phyloP scores from a whole-genome alignment of 192 early-diverging fungal species.

The Linnemannia schmuckeri region DNA sequence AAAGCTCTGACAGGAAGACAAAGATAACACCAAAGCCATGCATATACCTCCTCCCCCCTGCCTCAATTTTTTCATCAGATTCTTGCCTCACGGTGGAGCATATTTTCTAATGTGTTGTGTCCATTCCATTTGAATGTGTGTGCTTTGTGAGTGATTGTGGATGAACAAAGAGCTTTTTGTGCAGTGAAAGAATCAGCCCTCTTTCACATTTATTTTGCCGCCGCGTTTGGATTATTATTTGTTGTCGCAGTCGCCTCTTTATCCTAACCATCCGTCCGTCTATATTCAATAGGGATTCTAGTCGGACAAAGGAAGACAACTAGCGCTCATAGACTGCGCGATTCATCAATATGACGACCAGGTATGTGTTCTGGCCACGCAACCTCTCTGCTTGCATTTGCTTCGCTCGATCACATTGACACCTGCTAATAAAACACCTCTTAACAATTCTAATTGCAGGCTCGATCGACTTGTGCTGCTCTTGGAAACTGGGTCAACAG shows the following conservation, averaged over 20 bases:
- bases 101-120: neutral
- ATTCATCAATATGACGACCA: slow-evolving; percentile 1
- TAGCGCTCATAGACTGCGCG: slow-evolving; percentile 3
- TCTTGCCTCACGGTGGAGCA: neutral
- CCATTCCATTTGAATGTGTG: neutral
- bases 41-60: neutral
- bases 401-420: neutral
- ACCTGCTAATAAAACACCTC: neutral
- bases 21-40: too few relatives aligned
- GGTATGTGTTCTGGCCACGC: neutral
- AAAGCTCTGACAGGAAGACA: too few relatives aligned
- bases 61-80: neutral
- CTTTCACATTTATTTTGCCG: neutral
- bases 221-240: neutral
- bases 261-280: neutral
- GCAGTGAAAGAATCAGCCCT: neutral
- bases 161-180: neutral
- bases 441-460: slow-evolving; percentile 55
- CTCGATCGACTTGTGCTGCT: slow-evolving; percentile 94
- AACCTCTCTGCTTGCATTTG: neutral
- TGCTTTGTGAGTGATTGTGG: neutral
- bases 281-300: neutral
- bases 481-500: slow-evolving; percentile 94
- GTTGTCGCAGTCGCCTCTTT: neutral
- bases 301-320: neutral